Base-by-base conservation (phyloP, 1,284 basidiomycete species). In the Naganishia sp. region DNA sequence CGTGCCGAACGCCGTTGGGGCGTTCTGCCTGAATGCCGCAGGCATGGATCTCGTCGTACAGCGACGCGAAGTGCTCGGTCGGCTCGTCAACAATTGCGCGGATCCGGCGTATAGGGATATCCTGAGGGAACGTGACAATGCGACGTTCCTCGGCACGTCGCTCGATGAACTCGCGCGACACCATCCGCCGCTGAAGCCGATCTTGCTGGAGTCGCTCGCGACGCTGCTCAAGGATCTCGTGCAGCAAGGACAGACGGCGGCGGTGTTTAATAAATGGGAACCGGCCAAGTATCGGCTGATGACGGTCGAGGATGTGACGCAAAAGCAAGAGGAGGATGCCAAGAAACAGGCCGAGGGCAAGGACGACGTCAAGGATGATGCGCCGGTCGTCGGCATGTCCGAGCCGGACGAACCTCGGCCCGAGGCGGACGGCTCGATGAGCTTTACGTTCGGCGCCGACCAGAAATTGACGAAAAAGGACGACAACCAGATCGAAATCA, bases 91-190 rank as follows among this genome's bases (percentile, higher is more conserved):
- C 6, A 87, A 93, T 68, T 92, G 96, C 78, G 90, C 90, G 1
- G 91, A 90, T 18, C 88, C 92, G 68, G 85, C 85, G 43, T 90
- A 94, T 75, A 84, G 91, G 71, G 90, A 92, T 70, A 85, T 93
- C n/a, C 82, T 96, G 21, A 85, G 89, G 55, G 95, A 99, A 73
- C 92, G 94, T 75, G 95, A 99, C 75, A 92, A 94, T 72, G 90
- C 92, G 0, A 87, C 90, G 25, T 81, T 92, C 52, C 87, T 98
- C 65, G 96, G 96, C 2, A 87, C 88, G 6, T 86, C 90, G 17
- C 87, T 99, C 43, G 96, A 99, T 74, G 96, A 99, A 77, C 88
- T 99, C 63, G 89, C 96, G 67, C 87, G 96, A 6, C 96, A 99
- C 76, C 96, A 99, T 76, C 96, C 96, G 2, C 84, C 85, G 1